Base-by-base conservation (phyloP, 305 asterid species). In the Caryopteris hybrid region DNA sequence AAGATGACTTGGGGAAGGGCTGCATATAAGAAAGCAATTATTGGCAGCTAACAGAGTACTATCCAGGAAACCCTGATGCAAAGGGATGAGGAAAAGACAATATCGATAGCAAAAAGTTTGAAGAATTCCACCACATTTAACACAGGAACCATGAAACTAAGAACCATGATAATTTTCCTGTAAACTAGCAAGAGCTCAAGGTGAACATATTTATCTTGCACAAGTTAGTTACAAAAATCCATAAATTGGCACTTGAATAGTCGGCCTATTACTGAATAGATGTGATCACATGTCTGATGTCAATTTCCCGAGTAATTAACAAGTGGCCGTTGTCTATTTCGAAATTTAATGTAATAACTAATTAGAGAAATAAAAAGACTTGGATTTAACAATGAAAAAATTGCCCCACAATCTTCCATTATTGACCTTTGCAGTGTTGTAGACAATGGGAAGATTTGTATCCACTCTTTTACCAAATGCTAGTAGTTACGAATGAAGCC, bases 41-140 rank as follows among this genome's bases (percentile, higher is more conserved):
- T 5, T 34, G 51, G 36, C 51, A 59, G 65, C 46, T 59, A 59
- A 59, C 33, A 59, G 65, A 59, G 33, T 39, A 59, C 10, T 38
- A 25, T 43, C 6, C 8, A 43, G 12, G 47, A 36, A 21, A 6
- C 7, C 7, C 9, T 58, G 6, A 36, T 5, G 48, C 45, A 36
- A 58, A 34, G 18, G 48, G 48, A n/a, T n/a, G n/a, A n/a, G n/a
- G n/a, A n/a, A n/a, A n/a, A n/a, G n/a, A n/a, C n/a, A n/a, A n/a
- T n/a, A n/a, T n/a, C n/a, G n/a, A n/a, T n/a, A n/a, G n/a, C n/a
- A n/a, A n/a, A n/a, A n/a, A n/a, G n/a, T n/a, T n/a, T n/a, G n/a
- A n/a, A n/a, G n/a, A n/a, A n/a, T n/a, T n/a, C n/a, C n/a, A n/a
- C n/a, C n/a, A n/a, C n/a, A n/a, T n/a, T n/a, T n/a, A n/a, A 1